Evolutionary conservation across 2,329 filamentous ascomycete genomes (phyloP), one percentile per base, ranked within the genome.

Genomic region (Aureobasidium sp.): DNA sequence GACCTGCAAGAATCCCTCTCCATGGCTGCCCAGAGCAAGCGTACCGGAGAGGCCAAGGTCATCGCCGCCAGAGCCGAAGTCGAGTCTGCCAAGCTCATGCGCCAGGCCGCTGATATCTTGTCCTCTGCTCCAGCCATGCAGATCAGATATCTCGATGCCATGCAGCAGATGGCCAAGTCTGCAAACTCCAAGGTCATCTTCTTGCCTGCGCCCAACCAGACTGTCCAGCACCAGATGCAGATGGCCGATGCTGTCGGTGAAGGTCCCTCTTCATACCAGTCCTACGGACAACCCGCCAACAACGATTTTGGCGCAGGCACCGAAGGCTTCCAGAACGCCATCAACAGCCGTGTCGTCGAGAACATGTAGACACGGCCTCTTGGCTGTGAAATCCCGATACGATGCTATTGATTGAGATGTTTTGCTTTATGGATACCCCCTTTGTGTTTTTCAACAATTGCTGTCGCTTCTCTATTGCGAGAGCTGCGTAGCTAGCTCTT

Each of bases 21-120:
- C 73, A 97, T 99, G 94, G 94, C 94, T 42, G 94, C 94, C 3
- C 94, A 99, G 83, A 91, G 88, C 80, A 97, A 97, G 88, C 88
- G 94, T 69, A 96, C 97, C 62, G 94, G 94, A 79, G 94, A 99
- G 78, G 91, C 88, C 79, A 99, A 99, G 83, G 91, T 99, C 74
- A 97, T 99, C 73, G 91, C 91, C 63, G 94, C 94, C 66, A 90
- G 94, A 75, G 94, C 94, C 37, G 94, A 99, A 69, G 94, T 99
- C 72, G 94, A 99, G 78, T 87, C 87, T 59, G 93, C 94, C 77
- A 97, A 97, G 78, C 81, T 97, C 72, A 95, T 90, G 89, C 84
- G 81, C 58, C 77, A 94, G 78, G 93, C 94, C 41, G 94, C 94
- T 74, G 93, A 99, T 73, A 97, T 97, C 68, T 77, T 99, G 55